Base-by-base conservation (phyloP, 495 filamentous ascomycete species). In the Viridothelium virens region DNA sequence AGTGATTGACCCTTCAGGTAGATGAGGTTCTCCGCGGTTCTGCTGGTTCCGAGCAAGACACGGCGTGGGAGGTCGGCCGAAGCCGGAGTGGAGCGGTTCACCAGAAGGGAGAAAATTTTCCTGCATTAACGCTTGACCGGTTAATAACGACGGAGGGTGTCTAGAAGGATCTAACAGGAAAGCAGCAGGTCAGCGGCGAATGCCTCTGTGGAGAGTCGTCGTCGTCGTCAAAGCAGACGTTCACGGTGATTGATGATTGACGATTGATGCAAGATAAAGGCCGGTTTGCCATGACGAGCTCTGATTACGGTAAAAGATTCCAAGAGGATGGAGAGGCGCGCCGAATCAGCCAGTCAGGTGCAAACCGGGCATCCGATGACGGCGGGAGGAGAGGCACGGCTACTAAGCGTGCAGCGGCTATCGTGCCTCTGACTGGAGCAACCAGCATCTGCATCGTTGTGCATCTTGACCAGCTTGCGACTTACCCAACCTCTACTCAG, bases 291-390 rank as follows among this genome's bases (percentile, higher is more conserved):
- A 53, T 53, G 48, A 53, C 48, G 48, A 53, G n/a, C 48, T 53
- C 48, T 53, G n/a, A 53, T 53, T 53, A 53, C 48, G 48, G 48
- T n/a, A 53, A 53, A 53, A 53, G 48, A 53, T 53, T 25, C 48
- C 48, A 53, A 53, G 48, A 25, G 12, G 5, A 5, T 18, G 48
- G 48, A 14, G 48, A 18, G 11, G 5, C 5, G 11, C 12, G 48
- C 48, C 48, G n/a, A 53, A 11, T 18, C 11, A 18, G 18, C 48
- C 48, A 53, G 48, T 53, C 12, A 53, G 48, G 18, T 18, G 5
- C 18, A n/a, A 53, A n/a, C 12, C 48, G 9, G n/a, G 5, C 25
- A n/a, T 5, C 48, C 48, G 48, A 53, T 53, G 48, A 53, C 48
- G 48, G 48, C 48, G n/a, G n/a, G 18, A n/a, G 12, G 18, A 53